Evolutionary conservation across 176 grass and related monocot species (phyloP), one percentile per base, ranked within the genome.

Genomic region (Bolboschoenus planiculmis): DNA sequence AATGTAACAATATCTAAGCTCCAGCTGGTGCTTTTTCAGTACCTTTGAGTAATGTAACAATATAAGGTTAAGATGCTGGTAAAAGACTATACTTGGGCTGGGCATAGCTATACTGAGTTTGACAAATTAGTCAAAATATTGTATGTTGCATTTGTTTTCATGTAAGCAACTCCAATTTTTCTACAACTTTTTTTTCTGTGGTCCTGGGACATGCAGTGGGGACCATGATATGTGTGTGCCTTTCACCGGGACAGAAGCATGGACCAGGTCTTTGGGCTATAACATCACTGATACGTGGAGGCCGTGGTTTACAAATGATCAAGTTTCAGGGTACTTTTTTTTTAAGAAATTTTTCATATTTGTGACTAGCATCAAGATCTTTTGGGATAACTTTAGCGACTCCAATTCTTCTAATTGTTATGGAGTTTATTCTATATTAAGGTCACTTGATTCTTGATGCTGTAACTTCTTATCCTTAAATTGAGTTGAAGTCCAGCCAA

Each of bases 141-240:
- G 56, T 64, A 80, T 65, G 7, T 61, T 64, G 13, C 67, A 50
- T 50, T 50, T 10, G 48, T 75, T 50, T 75, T 29, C 24, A 75
- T 75, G 24, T 50, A 43, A 29, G 43, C 44, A 75, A 50, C 43
- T 75, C n/a, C n/a, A n/a, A 58, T 58, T 8, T 50, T 75, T 13
- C 50, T 13, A 30, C 11, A 67, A 20, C 33, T 66, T 66, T 10
- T 50, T 7, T 46, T 3, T 75, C 21, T 75, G 14, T 18, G 24
- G 4, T 75, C 27, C 24, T 75, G 70, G 5, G 15, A 18, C 43
- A 30, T 37, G 64, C 90, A 98, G 95, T 59, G 95, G 95, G 24
- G 95, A 98, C 30, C 95, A 98, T 85, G 95, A 98, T 67, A 95
- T 98, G 90, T 95, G 95, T 83, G 88, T 98, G 64, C 95, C 95